Base-by-base conservation (phyloP, 805 yeast genomes). In the Torulaspora gathmanii region DNA sequence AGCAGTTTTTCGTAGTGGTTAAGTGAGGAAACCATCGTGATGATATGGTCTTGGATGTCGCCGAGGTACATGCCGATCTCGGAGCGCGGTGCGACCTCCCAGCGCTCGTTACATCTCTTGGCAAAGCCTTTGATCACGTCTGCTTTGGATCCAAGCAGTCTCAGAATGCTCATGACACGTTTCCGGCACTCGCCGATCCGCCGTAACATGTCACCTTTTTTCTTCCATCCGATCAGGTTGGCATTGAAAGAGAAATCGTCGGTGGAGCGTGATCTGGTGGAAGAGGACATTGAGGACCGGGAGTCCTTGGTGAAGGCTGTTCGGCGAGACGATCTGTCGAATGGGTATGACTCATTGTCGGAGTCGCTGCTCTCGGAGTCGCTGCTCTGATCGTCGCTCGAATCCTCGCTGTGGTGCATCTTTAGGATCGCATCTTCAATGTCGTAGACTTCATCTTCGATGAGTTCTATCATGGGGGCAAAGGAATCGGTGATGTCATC, bases 401-500 rank as follows among this genome's bases (percentile, higher is more conserved):
- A 55, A 20, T 57, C 73, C 27, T 71, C 77, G 1, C 83, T 82
- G 16, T 89, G 82, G 63, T 91, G 95, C 91, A 93, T 83, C 45
- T 76, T 74, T 56, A 93, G 70, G 42, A 93, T 91, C 2, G 90
- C 85, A 58, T 91, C 96, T 59, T 93, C 99, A 50, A 93, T 93
- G n/a, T 80, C 76, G 61, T 89, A 88, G 17, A 93, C 98, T 57
- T 93, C 99, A 47, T 82, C 88, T 61, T 93, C 98, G 42, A 93
- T 90, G 37, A 91, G 79, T 47, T 87, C 95, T 51, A 93, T 90
- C 83, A 93, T 80, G 2, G 99, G 99, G 0, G 95, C 98, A 71
- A 87, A 93, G 0, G 95, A 95, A 71, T 93, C 99, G 0, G 97
- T 91, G 52, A 93, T 87, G 63, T 93, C 98, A 70, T 93, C 99